Base-by-base conservation (phyloP, 306 rosid species). In the Fragaria nilgerrensis region DNA sequence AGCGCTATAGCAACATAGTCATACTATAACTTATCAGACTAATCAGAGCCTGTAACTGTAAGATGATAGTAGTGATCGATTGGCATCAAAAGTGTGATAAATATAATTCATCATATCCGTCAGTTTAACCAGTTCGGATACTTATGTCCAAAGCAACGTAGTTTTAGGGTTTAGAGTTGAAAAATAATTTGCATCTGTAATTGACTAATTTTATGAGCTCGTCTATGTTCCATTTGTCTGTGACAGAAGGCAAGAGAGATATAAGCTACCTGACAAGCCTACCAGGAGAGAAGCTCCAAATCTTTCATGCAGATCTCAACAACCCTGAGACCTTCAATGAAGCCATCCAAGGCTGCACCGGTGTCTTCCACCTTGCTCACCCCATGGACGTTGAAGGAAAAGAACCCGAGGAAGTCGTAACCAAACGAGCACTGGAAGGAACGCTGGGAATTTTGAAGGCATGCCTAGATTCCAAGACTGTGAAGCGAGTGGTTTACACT, bases 401-500 rank as follows among this genome's bases (percentile, higher is more conserved):
- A 5, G 97, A 91, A 69, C 68, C 79, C 0, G 90, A 85, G 14
- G 89, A 88, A 34, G 23, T 27, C 1, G 83, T 92, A 48, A 89
- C 83, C 34, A 70, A 78, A 73, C 79, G 86, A 81, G 50, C 88
- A 50, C 64, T 85, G 53, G 84, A 85, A 50, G 97, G 90, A 20
- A 82, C 97, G 34, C 12, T 89, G 2, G 90, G 89, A 1, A 86
- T 92, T 62, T 48, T 92, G 37, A 82, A 78, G 74, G 87, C 86
- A 23, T 86, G 94, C 74, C 59, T 82, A 1, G 19, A 59, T 74
- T 77, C 85, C 11, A 78, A 81, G 61, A 81, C 87, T 6, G 82
- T 89, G 66, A 89, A 84, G 25, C 77, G 91, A 58, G 86, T 92
- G 72, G 70, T 92, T 10, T 92, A 88, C 87, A 85, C 97, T 45